phyloP scores from a whole-genome alignment of 805 yeast genomes.

The Candida alai region DNA sequence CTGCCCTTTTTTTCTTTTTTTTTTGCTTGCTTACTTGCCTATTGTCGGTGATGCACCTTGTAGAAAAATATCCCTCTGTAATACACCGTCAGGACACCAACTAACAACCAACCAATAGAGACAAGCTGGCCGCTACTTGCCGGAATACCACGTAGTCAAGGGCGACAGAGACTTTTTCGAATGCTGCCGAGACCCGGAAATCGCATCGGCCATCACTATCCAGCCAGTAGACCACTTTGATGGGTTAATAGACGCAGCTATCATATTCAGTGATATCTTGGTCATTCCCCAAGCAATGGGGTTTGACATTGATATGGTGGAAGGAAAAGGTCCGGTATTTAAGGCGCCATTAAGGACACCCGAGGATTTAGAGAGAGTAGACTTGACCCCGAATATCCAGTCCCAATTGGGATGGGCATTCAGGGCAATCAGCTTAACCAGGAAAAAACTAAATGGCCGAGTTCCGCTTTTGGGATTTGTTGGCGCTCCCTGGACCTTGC shows the following conservation, averaged over 20 bases:
- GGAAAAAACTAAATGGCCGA: conserved; percentile 79
- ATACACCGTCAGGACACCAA: not conserved
- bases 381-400: conserved; percentile 63
- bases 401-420: conserved; percentile 91
- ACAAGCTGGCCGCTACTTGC: conserved; percentile 93
- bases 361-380: conserved; percentile 57
- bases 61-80: not conserved
- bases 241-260: conserved; percentile 93
- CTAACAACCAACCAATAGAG: conserved; percentile 37
- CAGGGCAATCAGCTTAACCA: conserved; percentile 87
- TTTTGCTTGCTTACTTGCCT: conserved; percentile 6
- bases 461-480: conserved; percentile 94
- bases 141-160: conserved; percentile 89
- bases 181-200: conserved; percentile 91
- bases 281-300: conserved; percentile 99
- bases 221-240: conserved; percentile 90
- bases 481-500: conserved; percentile 97
- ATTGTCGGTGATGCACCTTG: not conserved
- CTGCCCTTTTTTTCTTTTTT: not conserved
- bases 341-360: conserved; percentile 80
- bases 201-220: conserved; percentile 89
- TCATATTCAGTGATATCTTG: conserved; percentile 90
- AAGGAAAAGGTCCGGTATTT: conserved; percentile 92
- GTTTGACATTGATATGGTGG: conserved; percentile 88
- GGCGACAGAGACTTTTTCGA: conserved; percentile 86